Base-by-base conservation (phyloP, 73 alveolate species). In the Blepharisma stoltei region DNA sequence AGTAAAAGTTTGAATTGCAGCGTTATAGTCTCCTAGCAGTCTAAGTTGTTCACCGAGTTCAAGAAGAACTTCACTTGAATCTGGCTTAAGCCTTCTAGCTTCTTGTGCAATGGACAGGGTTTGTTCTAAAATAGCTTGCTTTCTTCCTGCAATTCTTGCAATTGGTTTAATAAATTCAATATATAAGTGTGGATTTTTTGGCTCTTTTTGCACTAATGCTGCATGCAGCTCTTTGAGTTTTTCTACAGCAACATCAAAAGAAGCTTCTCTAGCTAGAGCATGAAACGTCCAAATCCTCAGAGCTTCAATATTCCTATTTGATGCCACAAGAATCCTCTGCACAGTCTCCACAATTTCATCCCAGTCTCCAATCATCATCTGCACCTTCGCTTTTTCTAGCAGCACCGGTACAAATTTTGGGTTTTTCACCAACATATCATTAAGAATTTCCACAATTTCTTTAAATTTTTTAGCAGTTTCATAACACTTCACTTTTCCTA, bases 251-350 rank as follows among this genome's bases (percentile, higher is more conserved):
- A 83, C 86, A 50, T 92, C 96, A 27, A 93, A 60, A 77, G 93
- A 96, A 9, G 97, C 95, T 85, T 95, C 98, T 81, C 98, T 90
- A 18, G 97, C 94, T n/a, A 93, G 82, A 38, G 84, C 81, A 83
- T 90, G 88, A 80, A 93, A 93, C 44, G 90, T 87, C 76, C 83
- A 83, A 14, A 92, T 85, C 67, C 90, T 84, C 4, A 93, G 79
- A 6, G 96, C 98, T 71, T 90, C 91, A 9, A 93, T 90, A 79
- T 90, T 90, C 27, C 66, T 69, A 41, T 86, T 78, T 11, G 87
- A 93, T 44, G 88, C 90, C n/a, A 81, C 45, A 49, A 93, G 80
- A 23, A 93, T 90, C 66, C 91, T 90, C 53, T 84, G 86, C 32
- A 84, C 86, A 6, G 89, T 73, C 71, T 93, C 98, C 18, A 87